A percentile compares a stretch with the other conserved stretches of the same genome.
These are phyloP conservation scores for Lepidium africanum DNA, from an alignment of 345 rosid species.

Conservation along the genomic window DNA sequence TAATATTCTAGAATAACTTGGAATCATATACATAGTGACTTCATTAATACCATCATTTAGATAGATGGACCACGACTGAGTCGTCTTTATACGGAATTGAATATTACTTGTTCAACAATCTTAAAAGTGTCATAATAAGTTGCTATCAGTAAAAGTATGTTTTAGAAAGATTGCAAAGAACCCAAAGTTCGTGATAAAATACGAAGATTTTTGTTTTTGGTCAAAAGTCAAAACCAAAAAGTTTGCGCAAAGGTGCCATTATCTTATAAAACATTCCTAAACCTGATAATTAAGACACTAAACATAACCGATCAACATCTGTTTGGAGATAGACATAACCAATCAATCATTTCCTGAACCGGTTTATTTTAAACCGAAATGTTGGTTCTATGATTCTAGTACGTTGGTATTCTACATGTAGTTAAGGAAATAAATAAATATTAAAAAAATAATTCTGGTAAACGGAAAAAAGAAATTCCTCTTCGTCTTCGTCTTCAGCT, in stretches of 20 bases:
- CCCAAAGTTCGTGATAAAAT: not conserved
- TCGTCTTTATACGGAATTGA: not conserved
- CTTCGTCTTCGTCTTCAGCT: not conserved
- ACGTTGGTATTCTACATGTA: not conserved
- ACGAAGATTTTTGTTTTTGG: not conserved
- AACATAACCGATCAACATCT: too few relatives aligned
- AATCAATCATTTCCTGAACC: too few relatives aligned
- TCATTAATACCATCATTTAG: not conserved
- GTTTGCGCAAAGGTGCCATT: too few relatives aligned
- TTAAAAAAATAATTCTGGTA: not conserved
- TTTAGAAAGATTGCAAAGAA: not conserved
- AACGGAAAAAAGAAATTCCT: not conserved
- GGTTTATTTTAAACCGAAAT: not conserved
- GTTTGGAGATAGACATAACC: too few relatives aligned
- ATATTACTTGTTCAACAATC: constrained; percentile 13
- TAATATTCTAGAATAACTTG: not conserved
- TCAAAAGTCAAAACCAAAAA: too few relatives aligned
- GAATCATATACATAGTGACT: not conserved
- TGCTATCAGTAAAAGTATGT: not conserved
- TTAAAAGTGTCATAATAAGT: not conserved
- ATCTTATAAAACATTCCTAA: too few relatives aligned
- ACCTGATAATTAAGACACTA: too few relatives aligned
- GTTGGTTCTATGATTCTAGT: not conserved
- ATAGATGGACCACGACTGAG: not conserved
- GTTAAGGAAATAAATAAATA: not conserved